Base-by-base conservation (phyloP, 306 rosid genomes). In the Trifolium pratense region DNA sequence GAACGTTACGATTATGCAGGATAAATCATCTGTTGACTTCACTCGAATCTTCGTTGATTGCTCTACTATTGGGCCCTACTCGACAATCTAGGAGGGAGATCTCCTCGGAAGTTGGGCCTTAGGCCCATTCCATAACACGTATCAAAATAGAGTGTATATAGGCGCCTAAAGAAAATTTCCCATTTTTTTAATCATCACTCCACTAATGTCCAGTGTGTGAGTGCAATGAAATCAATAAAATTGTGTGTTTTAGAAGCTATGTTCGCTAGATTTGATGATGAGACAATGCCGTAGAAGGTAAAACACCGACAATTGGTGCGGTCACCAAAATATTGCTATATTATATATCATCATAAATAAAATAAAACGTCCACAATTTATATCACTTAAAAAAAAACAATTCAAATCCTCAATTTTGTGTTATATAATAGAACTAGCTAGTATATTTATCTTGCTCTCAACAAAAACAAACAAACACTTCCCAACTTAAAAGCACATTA, bases 221-320 rank as follows among this genome's bases (percentile, higher is more conserved):
- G n/a, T 4, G 12, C 43, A 13, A 3, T 4, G 5, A 43, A 57
- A 45, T 42, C 2, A 10, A 21, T 10, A 42, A 73, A 69, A 68
- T 42, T 61, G 60, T 63, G 70, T 56, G 17, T 58, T 71, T 75
- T 12, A 16, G 39, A 66, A 16, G 40, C 36, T 53, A 72, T 23
- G 49, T 17, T 76, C 43, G 77, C 62, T 59, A 45, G 78, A 69
- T 80, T 51, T 75, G 75, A 71, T 70, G 76, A 76, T 79, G 75
- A 57, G 67, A 70, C 26, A 40, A 64, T 83, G 42, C 16, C 85
- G 62, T 77, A 64, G 73, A 83, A 88, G 89, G 81, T 81, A 83
- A 83, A 79, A 59, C 91, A 88, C 93, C 92, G 89, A 90, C 91
- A 88, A 77, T 74, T 66, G 80, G 82, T 81, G 92, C 82, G 84